Evolutionary conservation across 2,329 filamentous ascomycete genomes (phyloP).

Genomic region (Anthostomella pinea): DNA sequence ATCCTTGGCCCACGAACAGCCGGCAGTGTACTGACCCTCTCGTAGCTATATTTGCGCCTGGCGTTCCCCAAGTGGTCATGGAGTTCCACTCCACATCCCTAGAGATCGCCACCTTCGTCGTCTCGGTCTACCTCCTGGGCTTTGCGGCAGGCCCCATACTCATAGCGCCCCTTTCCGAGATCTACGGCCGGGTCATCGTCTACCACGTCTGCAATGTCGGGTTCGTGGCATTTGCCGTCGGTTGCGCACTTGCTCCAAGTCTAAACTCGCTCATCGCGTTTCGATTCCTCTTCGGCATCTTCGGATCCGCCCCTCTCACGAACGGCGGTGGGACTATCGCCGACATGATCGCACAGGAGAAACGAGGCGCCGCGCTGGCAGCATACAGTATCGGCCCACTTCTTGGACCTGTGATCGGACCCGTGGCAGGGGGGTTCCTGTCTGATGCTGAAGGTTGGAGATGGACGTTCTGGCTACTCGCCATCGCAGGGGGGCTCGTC

Average conservation of each 20-base stretch:
- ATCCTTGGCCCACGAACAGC: conserved; percentile 3
- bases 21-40: conserved; percentile 29
- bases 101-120: conserved; percentile 59
- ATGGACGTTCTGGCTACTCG: conserved; percentile 38
- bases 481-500: conserved; percentile 30
- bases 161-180: conserved; percentile 58
- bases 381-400: conserved; percentile 33
- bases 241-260: conserved; percentile 49
- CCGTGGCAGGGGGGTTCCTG: conserved; percentile 35
- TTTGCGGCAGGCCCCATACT: conserved; percentile 58
- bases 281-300: conserved; percentile 59
- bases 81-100: conserved; percentile 56
- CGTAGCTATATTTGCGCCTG: conserved; percentile 63
- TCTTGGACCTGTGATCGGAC: conserved; percentile 34
- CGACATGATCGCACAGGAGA: conserved; percentile 55
- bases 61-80: conserved; percentile 57
- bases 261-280: conserved; percentile 54
- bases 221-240: conserved; percentile 43
- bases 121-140: conserved; percentile 66
- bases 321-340: conserved; percentile 66
- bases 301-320: conserved; percentile 60
- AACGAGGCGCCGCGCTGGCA: conserved; percentile 48
- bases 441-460: conserved; percentile 33
- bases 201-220: conserved; percentile 46
- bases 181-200: conserved; percentile 53